Base-by-base conservation (phyloP, 441 rosid genomes). In the Daphne laureola region DNA sequence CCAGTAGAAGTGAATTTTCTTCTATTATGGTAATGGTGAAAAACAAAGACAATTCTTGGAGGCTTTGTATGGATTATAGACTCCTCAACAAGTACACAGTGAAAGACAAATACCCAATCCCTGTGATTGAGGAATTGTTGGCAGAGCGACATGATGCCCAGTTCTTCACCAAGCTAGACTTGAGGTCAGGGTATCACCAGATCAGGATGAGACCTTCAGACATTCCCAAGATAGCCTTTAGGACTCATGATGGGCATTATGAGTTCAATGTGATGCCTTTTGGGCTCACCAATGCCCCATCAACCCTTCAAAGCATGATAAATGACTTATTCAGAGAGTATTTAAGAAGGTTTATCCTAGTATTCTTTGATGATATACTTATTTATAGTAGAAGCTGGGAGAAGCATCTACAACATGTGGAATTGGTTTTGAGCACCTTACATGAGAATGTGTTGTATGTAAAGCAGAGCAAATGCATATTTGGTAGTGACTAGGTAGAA, bases 1-100 rank as follows among this genome's bases (percentile, higher is more conserved):
- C 17, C 0, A 63, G 67, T 14, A 4, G 8, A 2, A 63, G 67
- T 43, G 23, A 54, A 0, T 63, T 31, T 8, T 47, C 55, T 0
- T 47, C 54, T 0, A 53, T 43, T 0, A 49, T 58, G 43, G 11
- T 64, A 7, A 14, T 64, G 4, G 58, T 64, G 3, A 44, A 58
- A 27, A 64, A 57, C 26, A 64, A 64, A n/a, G 58, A 58, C 44
- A 43, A 48, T 6, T 21, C 17, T 1, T 49, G 26, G 47, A 15
- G 23, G 1, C 14, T 56, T 6, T 48, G 46, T 14, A 17, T 51
- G 0, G 51, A 63, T 17, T 56, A 25, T 41, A n/a, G 56, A 2
- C 11, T 7, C 2, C 11, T 56, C 8, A 64, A 64, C 36, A 15
- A 40, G 5, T 3, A 8, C 3, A 64, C 52, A 1, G 23, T 64